Evolutionary conservation across 768 basidiomycete species (phyloP).

Genomic region (Russula sp.): DNA sequence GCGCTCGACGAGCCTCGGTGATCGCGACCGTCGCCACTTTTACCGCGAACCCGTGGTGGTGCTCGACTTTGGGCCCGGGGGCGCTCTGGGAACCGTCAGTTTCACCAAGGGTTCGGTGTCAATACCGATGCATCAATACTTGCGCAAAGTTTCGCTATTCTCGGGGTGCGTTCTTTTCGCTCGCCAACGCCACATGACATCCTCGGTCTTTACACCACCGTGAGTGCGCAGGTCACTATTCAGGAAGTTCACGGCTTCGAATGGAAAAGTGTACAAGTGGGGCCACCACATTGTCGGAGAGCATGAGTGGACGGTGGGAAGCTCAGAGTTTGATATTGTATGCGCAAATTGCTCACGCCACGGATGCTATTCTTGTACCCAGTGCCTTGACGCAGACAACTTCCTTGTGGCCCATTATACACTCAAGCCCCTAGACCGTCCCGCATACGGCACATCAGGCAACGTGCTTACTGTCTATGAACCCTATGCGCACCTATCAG

Average conservation of each 20-base stretch:
- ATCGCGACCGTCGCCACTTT: slow-evolving; percentile 42
- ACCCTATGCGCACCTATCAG: slow-evolving; percentile 41
- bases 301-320: slow-evolving; percentile 70
- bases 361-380: neutral
- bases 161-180: slow-evolving; percentile 44
- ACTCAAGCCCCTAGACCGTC: slow-evolving; percentile 46
- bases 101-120: slow-evolving; percentile 40
- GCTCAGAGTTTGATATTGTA: slow-evolving; percentile 6
- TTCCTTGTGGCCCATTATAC: slow-evolving; percentile 58
- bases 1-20: slow-evolving; percentile 51
- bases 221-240: slow-evolving; percentile 46
- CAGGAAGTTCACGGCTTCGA: slow-evolving; percentile 59
- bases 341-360: neutral
- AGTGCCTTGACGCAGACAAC: slow-evolving; percentile 53
- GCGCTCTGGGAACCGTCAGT: slow-evolving; percentile 52
- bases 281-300: slow-evolving; percentile 43
- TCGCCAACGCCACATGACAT: neutral
- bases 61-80: slow-evolving; percentile 53
- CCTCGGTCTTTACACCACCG: neutral
- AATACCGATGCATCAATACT: slow-evolving; percentile 56
- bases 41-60: slow-evolving; percentile 46
- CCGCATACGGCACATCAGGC: slow-evolving; percentile 54
- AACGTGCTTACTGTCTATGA: slow-evolving; percentile 57
- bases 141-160: slow-evolving; percentile 57
- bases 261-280: slow-evolving; percentile 70